Evolutionary conservation across 345 rosid species (phyloP), one percentile per base, ranked within the genome.

Genomic region (Geranium brycei): DNA sequence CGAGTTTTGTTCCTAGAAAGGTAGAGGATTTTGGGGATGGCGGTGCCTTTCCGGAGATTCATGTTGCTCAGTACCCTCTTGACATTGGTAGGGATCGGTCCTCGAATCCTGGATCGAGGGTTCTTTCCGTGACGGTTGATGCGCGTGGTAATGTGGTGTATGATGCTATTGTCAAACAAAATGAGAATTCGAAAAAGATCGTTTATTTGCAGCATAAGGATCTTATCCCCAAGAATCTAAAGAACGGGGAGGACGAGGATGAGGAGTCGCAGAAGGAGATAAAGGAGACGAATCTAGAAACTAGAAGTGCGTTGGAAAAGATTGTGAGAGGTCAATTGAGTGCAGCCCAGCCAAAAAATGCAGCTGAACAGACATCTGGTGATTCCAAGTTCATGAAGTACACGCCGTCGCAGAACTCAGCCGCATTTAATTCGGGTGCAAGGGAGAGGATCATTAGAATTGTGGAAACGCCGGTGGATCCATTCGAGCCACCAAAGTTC

Each of bases 1-100:
- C 77, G 28, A 91, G 95, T 51, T 93, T 88, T 62, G 83, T 87
- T 60, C 97, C 99, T 0, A 69, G 87, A 66, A 89, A 78, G 51
- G 77, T 85, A 2, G 97, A 93, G 77, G 97, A 93, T 63, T 93
- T 90, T 67, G 99, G 97, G 14, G 97, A 90, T 76, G 99, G 97
- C 15, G 98, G 99, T 64, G 97, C 97, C 1, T 93, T 93, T 66
- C 97, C 99, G 0, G 99, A 93, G 84, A 93, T 90, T 64, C 99
- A 78, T 64, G 31, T 93, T 57, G 88, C 91, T 4, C 99, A 90
- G 73, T 93, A 85, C 59, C 97, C 97, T 56, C 95, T 93, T 60
- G 97, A 78, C 58, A 90, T 93, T 84, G 93, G 93, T 61, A 80
- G 92, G 76, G 75, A 72, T 16, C 82, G 63, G 62, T 77, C 83